Base-by-base conservation (phyloP, 2,329 filamentous ascomycete species). In the Thielaviopsis musarum region DNA sequence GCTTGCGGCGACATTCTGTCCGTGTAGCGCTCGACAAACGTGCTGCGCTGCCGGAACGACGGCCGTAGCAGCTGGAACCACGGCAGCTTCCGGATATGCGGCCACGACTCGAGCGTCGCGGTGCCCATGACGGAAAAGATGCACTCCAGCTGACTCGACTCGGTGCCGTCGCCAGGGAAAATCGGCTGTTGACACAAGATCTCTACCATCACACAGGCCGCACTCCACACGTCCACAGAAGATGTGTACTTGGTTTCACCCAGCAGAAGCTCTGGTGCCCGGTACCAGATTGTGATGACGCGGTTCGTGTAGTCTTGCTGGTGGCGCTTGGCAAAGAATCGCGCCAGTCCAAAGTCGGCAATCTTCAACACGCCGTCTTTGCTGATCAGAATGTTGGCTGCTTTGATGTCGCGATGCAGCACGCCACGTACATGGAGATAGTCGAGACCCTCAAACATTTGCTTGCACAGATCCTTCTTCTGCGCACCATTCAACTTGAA, bases 251-350 rank as follows among this genome's bases (percentile, higher is more conserved):
- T 83, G 5, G 91, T 95, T 70, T 95, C 90, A 6, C 91, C 91
- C 1, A 95, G 78, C 0, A 95, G 75, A n/a, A 96, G 77, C 69
- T 96, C 91, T 0, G 91, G 90, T 0, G 89, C 88, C 3, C 91
- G 82, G 70, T 96, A 96, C 94, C 94, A 98, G 64, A 98, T 96
- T 1, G 93, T 98, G 68, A 98, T 95, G 66, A 98, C 94, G 41
- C 93, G 87, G 69, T 98, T 98, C 1, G 93, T 98, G 70, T 98
- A 98, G 69, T 98, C 91, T 69, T 93, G 88, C 62, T 86, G 84
- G 63, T 87, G 84, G 56, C 86, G 84, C 70, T 98, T 98, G 38
- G 90, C 88, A 68, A 95, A 98, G 71, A 98, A 98, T 45, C 94
- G 85, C 13, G 93, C 93, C 15, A 98, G 80, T 21, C 93, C 93